Evolutionary conservation across 139 green algal genomes (phyloP).

Genomic region (Closterium sp.): DNA sequence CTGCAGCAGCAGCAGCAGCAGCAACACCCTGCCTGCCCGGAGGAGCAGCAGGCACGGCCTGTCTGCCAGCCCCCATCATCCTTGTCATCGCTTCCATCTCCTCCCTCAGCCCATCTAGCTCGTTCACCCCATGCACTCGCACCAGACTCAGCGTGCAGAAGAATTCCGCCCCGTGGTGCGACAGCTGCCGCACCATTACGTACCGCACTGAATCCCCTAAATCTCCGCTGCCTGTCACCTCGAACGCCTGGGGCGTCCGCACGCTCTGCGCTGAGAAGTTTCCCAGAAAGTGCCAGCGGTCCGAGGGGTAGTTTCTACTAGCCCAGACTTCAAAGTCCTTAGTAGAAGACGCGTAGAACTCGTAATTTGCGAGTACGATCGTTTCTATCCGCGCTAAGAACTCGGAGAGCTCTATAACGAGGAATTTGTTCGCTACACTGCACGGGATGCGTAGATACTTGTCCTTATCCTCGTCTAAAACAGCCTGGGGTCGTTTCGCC

Average conservation of each 20-base stretch:
- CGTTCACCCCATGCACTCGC: constrained; percentile 55
- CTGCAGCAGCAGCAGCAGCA: not conserved
- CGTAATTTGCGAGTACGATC: constrained; percentile 56
- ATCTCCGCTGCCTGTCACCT: not conserved
- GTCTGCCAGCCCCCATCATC: not conserved
- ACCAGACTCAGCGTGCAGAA: constrained; percentile 58
- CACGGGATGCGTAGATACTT: constrained; percentile 53
- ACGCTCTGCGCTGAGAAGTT: constrained; percentile 46
- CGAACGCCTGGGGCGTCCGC: constrained; percentile 50
- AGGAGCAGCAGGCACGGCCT: not conserved
- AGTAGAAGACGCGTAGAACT: constrained; percentile 56
- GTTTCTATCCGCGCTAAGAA: constrained; percentile 49
- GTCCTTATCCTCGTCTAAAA: constrained; percentile 58
- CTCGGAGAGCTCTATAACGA: constrained; percentile 60
- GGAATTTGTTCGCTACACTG: constrained; percentile 53
- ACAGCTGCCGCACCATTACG: constrained; percentile 45
- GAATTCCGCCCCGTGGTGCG: constrained; percentile 51
- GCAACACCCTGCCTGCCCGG: not conserved
- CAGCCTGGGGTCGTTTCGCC: constrained; percentile 28
- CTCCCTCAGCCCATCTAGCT: constrained; percentile 52
- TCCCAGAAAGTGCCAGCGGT: constrained; percentile 50
- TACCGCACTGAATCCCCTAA: constrained; percentile 49
- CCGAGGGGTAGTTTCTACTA: constrained; percentile 38
- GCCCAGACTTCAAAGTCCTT: constrained; percentile 55
- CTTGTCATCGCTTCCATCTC: constrained; percentile 47